phyloP scores from a whole-genome alignment of 768 basidiomycete species.

The Boletus rubroflammeus region DNA sequence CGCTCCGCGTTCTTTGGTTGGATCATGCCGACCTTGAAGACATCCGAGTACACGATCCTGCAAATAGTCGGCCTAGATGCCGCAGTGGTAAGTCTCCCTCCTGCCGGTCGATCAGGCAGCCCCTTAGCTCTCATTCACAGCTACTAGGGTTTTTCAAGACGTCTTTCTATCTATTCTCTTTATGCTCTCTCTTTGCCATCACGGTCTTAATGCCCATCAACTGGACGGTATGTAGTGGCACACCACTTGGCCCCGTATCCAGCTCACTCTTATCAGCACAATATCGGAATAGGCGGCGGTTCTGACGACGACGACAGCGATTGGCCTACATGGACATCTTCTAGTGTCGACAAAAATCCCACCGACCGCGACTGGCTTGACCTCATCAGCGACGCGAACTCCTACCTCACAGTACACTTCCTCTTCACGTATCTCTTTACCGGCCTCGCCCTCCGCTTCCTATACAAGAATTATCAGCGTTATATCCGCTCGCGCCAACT shows the following conservation, averaged over 20 bases:
- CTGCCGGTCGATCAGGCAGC: neutral
- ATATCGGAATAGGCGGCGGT: slow-evolving; percentile 63
- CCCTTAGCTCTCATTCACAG: slow-evolving; percentile 38
- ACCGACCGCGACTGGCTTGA: slow-evolving; percentile 71
- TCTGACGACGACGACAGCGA: slow-evolving; percentile 38
- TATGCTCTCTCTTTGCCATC: slow-evolving; percentile 78
- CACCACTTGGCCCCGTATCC: neutral
- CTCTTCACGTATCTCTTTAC: slow-evolving; percentile 95
- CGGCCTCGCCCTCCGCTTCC: slow-evolving; percentile 75
- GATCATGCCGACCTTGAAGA: slow-evolving; percentile 89
- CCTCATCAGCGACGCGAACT: slow-evolving; percentile 85
- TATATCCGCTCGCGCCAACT: slow-evolving; percentile 90
- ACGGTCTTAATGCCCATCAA: slow-evolving; percentile 94
- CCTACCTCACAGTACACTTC: slow-evolving; percentile 85
- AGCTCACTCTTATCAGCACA: slow-evolving; percentile 46
- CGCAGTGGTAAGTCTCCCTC: slow-evolving; percentile 68
- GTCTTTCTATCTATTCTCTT: slow-evolving; percentile 86
- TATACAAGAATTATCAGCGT: slow-evolving; percentile 84
- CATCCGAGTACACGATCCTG: slow-evolving; percentile 88
- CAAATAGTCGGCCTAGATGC: slow-evolving; percentile 98
- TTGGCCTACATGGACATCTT: slow-evolving; percentile 41
- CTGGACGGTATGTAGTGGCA: slow-evolving; percentile 61
- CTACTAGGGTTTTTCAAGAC: slow-evolving; percentile 94
- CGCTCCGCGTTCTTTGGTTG: slow-evolving; percentile 90
- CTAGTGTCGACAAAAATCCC: slow-evolving; percentile 24